Percentiles rank a stretch among this genome's conserved stretches.
Conservation (phyloP, 768 basidiomycete genomes). For the Rossbeevera mucosa region DNA sequence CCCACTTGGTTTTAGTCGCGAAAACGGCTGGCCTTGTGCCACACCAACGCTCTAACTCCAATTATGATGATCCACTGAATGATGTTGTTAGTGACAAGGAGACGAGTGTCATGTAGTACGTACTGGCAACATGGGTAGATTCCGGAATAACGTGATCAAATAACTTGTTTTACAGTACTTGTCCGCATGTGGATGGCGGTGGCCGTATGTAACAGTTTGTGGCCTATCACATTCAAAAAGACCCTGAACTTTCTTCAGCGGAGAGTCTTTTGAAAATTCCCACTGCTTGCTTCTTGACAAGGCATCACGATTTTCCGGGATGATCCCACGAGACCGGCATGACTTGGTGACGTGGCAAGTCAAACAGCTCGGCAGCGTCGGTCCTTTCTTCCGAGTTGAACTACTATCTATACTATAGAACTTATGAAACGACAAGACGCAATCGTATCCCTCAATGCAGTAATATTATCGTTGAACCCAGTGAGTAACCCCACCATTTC, state of each 20-base stretch:
- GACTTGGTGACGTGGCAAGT: constrained; percentile 11
- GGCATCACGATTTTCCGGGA: neutral
- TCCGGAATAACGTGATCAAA: neutral
- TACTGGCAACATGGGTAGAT: neutral
- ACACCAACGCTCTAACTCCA: neutral
- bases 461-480: neutral
- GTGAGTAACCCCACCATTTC: neutral
- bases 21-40: neutral
- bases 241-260: neutral
- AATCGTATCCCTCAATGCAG: neutral
- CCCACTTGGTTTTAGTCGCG: neutral
- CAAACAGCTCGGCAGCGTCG: neutral
- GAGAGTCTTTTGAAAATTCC: neutral
- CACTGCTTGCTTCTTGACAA: neutral
- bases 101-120: neutral
- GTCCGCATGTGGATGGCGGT: neutral
- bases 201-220: neutral
- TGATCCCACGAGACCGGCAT: neutral
- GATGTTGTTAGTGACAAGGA: neutral
- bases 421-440: neutral
- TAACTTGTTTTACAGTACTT: neutral
- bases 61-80: neutral
- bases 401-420: neutral
- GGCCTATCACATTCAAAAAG: neutral
- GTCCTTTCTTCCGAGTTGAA: neutral